phyloP scores from a whole-genome alignment of 768 basidiomycete species.

The Coprinopsis strossmayeri region DNA sequence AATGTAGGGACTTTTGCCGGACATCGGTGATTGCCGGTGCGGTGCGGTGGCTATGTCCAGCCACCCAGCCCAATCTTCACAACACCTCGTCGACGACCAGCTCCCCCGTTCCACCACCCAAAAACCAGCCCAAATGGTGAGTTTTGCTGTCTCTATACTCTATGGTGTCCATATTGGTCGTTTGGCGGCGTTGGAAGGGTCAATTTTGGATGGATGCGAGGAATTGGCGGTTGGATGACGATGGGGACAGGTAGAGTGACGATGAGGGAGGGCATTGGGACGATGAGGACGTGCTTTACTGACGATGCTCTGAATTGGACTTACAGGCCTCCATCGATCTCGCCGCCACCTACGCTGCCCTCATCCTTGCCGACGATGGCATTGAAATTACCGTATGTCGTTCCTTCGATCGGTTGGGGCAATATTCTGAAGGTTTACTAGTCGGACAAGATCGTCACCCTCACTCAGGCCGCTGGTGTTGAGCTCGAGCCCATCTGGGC shows the following conservation, averaged over 20 bases:
- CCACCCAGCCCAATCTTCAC: too few species aligned
- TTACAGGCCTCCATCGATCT: slow-evolving; percentile 60
- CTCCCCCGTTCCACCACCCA: not conserved
- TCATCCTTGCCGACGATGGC: slow-evolving; percentile 97
- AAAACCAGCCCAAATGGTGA: not conserved
- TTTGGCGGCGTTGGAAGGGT: not conserved
- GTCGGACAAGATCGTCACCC: slow-evolving; percentile 88
- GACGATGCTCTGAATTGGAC: not conserved
- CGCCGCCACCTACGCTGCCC: slow-evolving; percentile 92
- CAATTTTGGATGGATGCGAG: not conserved
- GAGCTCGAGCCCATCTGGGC: slow-evolving; percentile 98
- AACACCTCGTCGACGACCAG: too few species aligned
- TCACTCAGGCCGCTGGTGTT: slow-evolving; percentile 76
- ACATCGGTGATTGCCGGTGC: too few species aligned
- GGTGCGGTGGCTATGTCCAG: too few species aligned
- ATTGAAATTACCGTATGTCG: slow-evolving; percentile 91
- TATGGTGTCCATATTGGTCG: not conserved
- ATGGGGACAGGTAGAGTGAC: too few species aligned
- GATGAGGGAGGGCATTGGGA: too few species aligned
- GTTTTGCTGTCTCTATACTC: not conserved
- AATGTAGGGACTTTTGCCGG: too few species aligned
- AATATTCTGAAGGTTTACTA: slow-evolving; percentile 24
- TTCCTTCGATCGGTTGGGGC: not conserved
- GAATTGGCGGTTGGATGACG: not conserved
- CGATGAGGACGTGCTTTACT: too few species aligned